Percentiles rank a stretch among this genome's conserved stretches.
Conservation (phyloP, 1,284 basidiomycete genomes). For the Meripilus lineatus region DNA sequence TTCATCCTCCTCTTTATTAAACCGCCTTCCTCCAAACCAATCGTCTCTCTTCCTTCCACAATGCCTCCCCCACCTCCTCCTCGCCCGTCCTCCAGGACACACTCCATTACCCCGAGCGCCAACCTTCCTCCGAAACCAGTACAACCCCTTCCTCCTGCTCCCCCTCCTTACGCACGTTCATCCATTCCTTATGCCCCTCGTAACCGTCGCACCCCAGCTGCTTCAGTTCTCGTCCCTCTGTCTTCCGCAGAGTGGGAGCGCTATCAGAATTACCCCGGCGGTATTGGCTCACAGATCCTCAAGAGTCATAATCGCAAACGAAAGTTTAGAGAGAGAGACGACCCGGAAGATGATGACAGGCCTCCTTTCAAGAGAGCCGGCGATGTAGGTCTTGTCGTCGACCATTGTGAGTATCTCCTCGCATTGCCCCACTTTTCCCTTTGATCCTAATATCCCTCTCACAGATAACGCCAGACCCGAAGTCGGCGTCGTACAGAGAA, state of each 20-base stretch:
- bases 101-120: conserved; percentile 14
- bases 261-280: conserved; percentile 53
- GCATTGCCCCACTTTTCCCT: not conserved
- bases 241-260: conserved; percentile 55
- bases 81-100: conserved; percentile 5
- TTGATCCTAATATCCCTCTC: conserved; percentile 6
- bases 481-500: conserved; percentile 79
- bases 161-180: conserved; percentile 17
- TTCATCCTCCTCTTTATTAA: too few species aligned
- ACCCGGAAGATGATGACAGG: conserved; percentile 32
- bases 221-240: conserved; percentile 60
- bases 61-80: conserved; percentile 10
- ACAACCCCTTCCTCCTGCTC: conserved; percentile 13
- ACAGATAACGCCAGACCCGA: conserved; percentile 91
- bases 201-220: conserved; percentile 54
- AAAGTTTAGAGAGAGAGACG: conserved; percentile 41
- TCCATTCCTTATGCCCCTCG: conserved; percentile 60
- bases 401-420: conserved; percentile 55
- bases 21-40: too few species aligned
- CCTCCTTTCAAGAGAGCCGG: conserved; percentile 50
- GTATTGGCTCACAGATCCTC: conserved; percentile 48
- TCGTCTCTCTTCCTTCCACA: conserved; percentile 9
- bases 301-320: conserved; percentile 52
- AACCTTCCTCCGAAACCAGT: conserved; percentile 10
- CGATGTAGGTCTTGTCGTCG: conserved; percentile 63